These are phyloP conservation scores for Trametes sanguinea DNA, from an alignment of 768 basidiomycete genomes.

Conservation along the genomic window DNA sequence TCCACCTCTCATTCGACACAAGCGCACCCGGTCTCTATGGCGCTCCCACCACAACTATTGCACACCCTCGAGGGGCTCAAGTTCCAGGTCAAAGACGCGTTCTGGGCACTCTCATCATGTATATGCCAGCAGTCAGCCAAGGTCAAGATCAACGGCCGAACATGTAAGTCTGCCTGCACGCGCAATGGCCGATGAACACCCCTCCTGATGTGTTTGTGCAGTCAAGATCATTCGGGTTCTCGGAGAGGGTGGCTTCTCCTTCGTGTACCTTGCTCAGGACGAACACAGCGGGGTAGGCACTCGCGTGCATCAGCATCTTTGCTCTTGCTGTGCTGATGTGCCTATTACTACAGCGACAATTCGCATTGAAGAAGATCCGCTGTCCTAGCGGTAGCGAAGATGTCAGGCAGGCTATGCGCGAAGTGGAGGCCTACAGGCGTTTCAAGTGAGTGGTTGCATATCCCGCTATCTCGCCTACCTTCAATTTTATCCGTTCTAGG, in stretches of 20 bases:
- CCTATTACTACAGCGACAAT: conserved; percentile 62
- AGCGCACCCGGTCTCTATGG: conserved; percentile 16
- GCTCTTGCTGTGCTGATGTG: background rate
- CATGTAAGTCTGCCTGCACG: conserved; percentile 58
- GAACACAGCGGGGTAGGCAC: conserved; percentile 75
- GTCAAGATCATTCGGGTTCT: conserved; percentile 91
- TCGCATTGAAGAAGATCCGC: conserved; percentile 95
- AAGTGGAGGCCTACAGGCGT: conserved; percentile 90
- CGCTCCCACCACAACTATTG: conserved; percentile 29
- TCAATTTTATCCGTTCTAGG: conserved; percentile 39
- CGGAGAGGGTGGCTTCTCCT: conserved; percentile 95
- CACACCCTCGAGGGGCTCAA: conserved; percentile 33
- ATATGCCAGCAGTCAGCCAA: conserved; percentile 80
- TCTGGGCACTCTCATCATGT: conserved; percentile 81
- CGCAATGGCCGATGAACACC: no score
- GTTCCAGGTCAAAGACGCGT: conserved; percentile 72
- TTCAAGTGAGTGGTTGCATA: conserved; percentile 68
- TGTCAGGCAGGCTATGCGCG: conserved; percentile 86
- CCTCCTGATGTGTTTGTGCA: conserved; percentile 30
- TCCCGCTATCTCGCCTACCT: background rate
- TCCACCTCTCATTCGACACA: conserved; percentile 3
- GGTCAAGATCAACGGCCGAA: conserved; percentile 94
- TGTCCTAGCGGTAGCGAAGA: conserved; percentile 88
- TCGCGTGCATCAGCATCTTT: conserved; percentile 8
- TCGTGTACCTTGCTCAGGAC: conserved; percentile 87